A percentile compares a stretch with the other conserved stretches of the same genome.
Conservation (phyloP, 306 rosid genomes). For the Vachellia pachyceras region DNA sequence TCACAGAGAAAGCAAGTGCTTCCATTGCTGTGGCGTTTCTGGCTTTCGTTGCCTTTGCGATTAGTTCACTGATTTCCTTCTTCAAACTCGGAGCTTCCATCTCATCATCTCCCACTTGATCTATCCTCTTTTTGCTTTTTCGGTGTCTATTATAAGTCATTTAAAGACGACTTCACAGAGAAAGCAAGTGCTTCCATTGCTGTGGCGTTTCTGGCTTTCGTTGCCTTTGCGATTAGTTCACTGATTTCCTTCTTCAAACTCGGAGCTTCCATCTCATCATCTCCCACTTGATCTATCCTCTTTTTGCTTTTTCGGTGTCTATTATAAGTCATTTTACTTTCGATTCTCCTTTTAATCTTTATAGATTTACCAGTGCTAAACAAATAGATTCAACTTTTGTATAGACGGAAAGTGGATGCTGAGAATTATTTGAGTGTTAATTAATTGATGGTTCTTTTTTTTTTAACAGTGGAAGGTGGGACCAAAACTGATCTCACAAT, state of each 20-base stretch:
- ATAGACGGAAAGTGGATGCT: background rate
- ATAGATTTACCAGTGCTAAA: background rate
- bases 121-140: background rate
- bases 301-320: background rate
- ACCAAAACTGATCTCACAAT: background rate
- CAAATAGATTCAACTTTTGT: background rate
- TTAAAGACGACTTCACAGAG: conserved; percentile 90
- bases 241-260: conserved; percentile 81
- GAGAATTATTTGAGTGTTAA: background rate
- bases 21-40: conserved; percentile 84
- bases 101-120: conserved; percentile 28
- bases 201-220: conserved; percentile 82
- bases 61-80: conserved; percentile 88
- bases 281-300: background rate
- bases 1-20: conserved; percentile 89
- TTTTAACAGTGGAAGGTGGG: background rate
- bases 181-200: conserved; percentile 86
- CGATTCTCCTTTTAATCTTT: background rate
- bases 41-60: conserved; percentile 76
- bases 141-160: background rate
- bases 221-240: conserved; percentile 83
- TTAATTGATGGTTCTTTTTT: background rate
- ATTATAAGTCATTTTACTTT: background rate
- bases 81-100: conserved; percentile 59
- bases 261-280: conserved; percentile 47